Base-by-base conservation (phyloP, 495 filamentous ascomycete genomes). In the Filosporella fistucella region DNA sequence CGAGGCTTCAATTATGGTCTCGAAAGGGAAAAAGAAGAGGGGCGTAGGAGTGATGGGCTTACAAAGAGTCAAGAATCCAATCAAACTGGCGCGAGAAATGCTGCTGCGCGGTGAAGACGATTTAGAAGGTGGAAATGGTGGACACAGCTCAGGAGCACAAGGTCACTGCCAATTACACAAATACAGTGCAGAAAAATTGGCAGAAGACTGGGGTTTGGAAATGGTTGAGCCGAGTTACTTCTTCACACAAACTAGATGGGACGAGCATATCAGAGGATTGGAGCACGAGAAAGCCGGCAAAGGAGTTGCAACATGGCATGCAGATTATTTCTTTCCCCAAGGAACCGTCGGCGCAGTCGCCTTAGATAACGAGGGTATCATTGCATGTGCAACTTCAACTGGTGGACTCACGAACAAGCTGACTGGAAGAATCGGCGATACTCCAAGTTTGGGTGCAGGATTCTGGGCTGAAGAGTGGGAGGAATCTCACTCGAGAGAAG, bases 1-100 rank as follows among this genome's bases (percentile, higher is more conserved):
- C 54, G 90, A 96, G 64, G 85, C 90, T 23, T 86, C 80, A n/a
- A 75, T 96, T 21, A 96, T 96, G 91, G 86, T 93, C 0, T 82
- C 84, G 3, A 68, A 71, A n/a, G 83, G 81, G 1, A 64, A 68
- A 30, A 77, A 78, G 22, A 96, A 95, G 66, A 74, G 88, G 20
- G 88, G 82, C 14, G 85, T 84, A 0, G 87, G 85, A 10, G 78
- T 89, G 8, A 88, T 86, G 60, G 75, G 86, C 4, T 54, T 96
- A 16, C 72, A 73, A 20, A 75, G 71, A 18, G 84, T 91, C 12
- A 85, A 82, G 58, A 89, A 95, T 54, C 90, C 90, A 0, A 84
- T 96, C 35, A 66, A 75, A 45, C 69, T 95, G 5, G 90, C 89
- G 9, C 69, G 70, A 36, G 84, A 84, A 51, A 76, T 89, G 58